A percentile compares a stretch with the other conserved stretches of the same genome.
Evolutionary conservation across 2,329 filamentous ascomycete genomes (phyloP).

Genomic region (Fusarium globosum): DNA sequence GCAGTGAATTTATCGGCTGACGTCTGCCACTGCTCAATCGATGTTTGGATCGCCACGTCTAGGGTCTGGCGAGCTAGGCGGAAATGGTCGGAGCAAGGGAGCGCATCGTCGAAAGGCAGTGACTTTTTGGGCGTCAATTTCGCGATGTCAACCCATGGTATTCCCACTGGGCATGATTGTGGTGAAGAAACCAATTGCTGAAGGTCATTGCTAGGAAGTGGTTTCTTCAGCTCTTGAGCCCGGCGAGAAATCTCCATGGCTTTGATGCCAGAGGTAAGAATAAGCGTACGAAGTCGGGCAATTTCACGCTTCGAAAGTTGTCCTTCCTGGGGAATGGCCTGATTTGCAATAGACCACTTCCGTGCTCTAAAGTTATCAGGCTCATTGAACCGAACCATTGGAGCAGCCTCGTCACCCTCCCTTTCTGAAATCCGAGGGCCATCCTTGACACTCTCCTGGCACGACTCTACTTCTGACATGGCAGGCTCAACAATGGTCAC

Average conservation of each 20-base stretch:
- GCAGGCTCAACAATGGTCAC: conserved; percentile 47
- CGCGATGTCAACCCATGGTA: conserved; percentile 58
- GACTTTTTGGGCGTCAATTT: conserved; percentile 52
- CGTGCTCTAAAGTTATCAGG: conserved; percentile 46
- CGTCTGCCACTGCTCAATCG: conserved; percentile 66
- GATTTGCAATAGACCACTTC: conserved; percentile 65
- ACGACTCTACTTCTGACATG: conserved; percentile 54
- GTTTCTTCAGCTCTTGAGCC: conserved; percentile 61
- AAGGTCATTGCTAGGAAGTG: conserved; percentile 45
- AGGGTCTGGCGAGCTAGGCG: conserved; percentile 65
- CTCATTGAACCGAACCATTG: conserved; percentile 43
- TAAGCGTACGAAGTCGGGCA: conserved; percentile 78
- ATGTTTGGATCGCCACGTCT: conserved; percentile 58
- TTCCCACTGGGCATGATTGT: conserved; percentile 35
- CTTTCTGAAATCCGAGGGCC: conserved; percentile 49
- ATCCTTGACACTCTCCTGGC: conserved; percentile 45
- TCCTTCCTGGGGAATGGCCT: conserved; percentile 50
- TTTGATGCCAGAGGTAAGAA: conserved; percentile 89
- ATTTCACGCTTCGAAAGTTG: conserved; percentile 76
- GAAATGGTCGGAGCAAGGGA: conserved; percentile 60
- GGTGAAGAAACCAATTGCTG: conserved; percentile 36
- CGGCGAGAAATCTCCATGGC: conserved; percentile 81
- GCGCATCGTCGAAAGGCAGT: conserved; percentile 48
- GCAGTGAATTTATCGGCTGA: conserved; percentile 69
- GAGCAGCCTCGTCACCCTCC: conserved; percentile 50